Percentiles rank a stretch among this genome's conserved stretches.
phyloP scores from a whole-genome alignment of 805 yeast genomes.

The Ogataea saltuana region DNA sequence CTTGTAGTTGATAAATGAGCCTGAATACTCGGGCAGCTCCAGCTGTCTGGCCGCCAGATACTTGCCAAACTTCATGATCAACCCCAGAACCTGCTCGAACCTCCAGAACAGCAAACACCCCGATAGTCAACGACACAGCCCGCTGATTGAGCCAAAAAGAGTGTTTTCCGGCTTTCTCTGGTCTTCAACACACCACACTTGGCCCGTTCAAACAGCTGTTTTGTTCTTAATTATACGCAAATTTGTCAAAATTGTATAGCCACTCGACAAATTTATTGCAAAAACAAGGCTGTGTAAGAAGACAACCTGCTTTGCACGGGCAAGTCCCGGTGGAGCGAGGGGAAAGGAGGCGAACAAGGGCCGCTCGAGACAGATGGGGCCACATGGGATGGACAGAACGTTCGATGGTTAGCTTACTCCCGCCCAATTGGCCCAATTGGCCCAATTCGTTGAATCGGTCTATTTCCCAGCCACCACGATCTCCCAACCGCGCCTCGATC shows the following conservation, averaged over 20 bases:
- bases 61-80: slow-evolving; percentile 85
- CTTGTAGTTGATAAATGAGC: slow-evolving; percentile 92
- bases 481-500: too few relatives aligned
- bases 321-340: background rate
- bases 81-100: too few relatives aligned
- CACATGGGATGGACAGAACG: too few relatives aligned
- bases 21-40: slow-evolving; percentile 93
- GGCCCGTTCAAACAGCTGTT: too few relatives aligned
- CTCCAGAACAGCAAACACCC: background rate
- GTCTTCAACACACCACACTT: background rate
- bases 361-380: background rate
- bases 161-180: too few relatives aligned
- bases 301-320: background rate
- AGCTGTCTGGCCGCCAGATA: slow-evolving; percentile 91
- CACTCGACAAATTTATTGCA: slow-evolving; percentile 5
- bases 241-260: background rate
- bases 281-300: background rate
- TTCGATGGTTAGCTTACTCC: too few relatives aligned
- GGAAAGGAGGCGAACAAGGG: background rate
- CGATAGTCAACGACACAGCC: background rate
- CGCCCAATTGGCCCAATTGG: too few relatives aligned
- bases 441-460: too few relatives aligned
- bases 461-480: too few relatives aligned
- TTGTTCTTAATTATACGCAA: background rate
- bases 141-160: too few relatives aligned